Evolutionary conservation across 1,139 yeast species (phyloP).

Genomic region (Debaryomyces psychrophilus): DNA sequence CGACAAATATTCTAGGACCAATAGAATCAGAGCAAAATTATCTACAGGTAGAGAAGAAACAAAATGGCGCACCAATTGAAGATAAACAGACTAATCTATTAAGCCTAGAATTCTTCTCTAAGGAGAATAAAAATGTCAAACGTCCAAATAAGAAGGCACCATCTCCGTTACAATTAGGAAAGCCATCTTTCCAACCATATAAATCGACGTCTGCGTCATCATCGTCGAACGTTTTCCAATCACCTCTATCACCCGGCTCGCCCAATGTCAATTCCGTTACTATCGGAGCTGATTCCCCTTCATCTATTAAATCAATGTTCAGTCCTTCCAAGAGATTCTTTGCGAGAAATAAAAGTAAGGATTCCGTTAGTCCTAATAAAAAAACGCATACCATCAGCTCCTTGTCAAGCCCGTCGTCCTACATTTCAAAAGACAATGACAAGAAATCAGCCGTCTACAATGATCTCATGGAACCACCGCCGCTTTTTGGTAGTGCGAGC

Average conservation of each 20-base stretch:
- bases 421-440: conserved; percentile 1
- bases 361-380: conserved; percentile 9
- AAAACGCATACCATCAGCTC: conserved; percentile 39
- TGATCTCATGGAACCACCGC: conserved; percentile 44
- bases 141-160: not conserved
- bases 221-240: conserved; percentile 12
- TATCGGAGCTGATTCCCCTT: conserved; percentile 43
- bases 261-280: conserved; percentile 28
- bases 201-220: conserved; percentile 6
- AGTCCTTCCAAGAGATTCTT: conserved; percentile 40
- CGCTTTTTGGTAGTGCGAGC: conserved; percentile 27
- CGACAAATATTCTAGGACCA: conserved; percentile 17
- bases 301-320: conserved; percentile 31
- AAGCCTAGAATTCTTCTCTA: not conserved
- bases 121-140: not conserved
- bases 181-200: conserved; percentile 16
- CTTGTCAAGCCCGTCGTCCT: conserved; percentile 22
- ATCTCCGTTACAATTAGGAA: conserved; percentile 11
- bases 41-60: not conserved
- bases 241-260: conserved; percentile 12
- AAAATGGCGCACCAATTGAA: not conserved
- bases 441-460: conserved; percentile 16
- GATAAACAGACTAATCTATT: not conserved
- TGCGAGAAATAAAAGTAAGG: conserved; percentile 22
- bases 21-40: conserved; percentile 1